Evolutionary conservation across 108 stramenopile species (phyloP).

Genomic region (Fragilariopsis cylindrus): DNA sequence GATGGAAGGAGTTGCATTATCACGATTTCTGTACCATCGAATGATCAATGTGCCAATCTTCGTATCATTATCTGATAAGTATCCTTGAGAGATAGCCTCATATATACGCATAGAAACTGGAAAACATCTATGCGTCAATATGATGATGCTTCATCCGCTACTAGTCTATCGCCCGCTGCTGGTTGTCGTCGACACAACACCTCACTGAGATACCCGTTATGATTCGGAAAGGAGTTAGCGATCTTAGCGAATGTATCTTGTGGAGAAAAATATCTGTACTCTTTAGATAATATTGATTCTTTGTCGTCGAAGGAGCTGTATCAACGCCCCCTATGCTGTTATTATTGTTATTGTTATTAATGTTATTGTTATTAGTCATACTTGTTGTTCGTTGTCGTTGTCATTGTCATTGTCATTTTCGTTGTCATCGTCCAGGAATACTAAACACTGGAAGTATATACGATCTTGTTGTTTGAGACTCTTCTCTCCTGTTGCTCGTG

Average conservation of each 20-base stretch:
- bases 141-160: not conserved
- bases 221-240: slow-evolving; percentile 24
- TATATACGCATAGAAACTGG: slow-evolving; percentile 46
- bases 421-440: slow-evolving; percentile 27
- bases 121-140: slow-evolving; percentile 25
- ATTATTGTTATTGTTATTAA: not conserved
- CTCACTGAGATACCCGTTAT: not conserved
- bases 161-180: not conserved
- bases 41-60: slow-evolving; percentile 37
- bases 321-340: too few relatives aligned
- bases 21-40: slow-evolving; percentile 29
- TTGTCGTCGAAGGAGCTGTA: not conserved
- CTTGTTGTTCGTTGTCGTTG: not conserved
- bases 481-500: slow-evolving; percentile 62
- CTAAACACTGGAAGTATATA: slow-evolving; percentile 50
- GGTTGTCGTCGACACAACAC: slow-evolving; percentile 8
- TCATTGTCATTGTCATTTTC: slow-evolving; percentile 10
- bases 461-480: slow-evolving; percentile 64
- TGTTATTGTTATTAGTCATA: too few relatives aligned
- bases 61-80: slow-evolving; percentile 11
- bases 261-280: slow-evolving; percentile 52
- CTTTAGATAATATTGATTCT: slow-evolving; percentile 7
- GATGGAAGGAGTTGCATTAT: slow-evolving; percentile 21
- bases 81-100: slow-evolving; percentile 37
- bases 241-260: slow-evolving; percentile 54